These are phyloP conservation scores for Echeveria elegans DNA, from an alignment of 164 flowering plant species.

Conservation along the genomic window DNA sequence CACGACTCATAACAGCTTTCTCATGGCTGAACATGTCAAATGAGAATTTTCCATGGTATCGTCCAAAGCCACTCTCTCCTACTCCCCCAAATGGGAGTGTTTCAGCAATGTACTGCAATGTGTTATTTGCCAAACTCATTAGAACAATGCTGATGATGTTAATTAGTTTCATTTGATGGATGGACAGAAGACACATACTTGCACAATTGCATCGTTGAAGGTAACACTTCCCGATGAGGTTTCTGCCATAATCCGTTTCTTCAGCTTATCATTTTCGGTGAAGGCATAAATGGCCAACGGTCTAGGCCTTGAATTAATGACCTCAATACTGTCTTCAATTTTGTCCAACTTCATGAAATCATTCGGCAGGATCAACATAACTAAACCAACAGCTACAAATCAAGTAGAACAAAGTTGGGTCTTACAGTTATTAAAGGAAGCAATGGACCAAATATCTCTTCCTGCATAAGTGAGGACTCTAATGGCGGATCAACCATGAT, in stretches of 20 bases:
- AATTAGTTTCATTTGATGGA: neutral
- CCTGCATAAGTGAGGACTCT: conserved; percentile 25
- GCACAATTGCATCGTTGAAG: conserved; percentile 31
- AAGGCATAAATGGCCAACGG: conserved; percentile 33
- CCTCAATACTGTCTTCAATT: conserved; percentile 29
- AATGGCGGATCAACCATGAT: conserved; percentile 38
- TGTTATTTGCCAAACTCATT: neutral
- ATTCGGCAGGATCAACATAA: neutral
- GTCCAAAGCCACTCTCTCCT: conserved; percentile 37
- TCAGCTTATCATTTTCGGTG: conserved; percentile 23
- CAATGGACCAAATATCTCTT: conserved; percentile 40
- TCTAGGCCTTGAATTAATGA: conserved; percentile 32
- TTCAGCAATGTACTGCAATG: conserved; percentile 25
- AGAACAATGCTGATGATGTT: neutral
- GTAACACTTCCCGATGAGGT: conserved; percentile 34
- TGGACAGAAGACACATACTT: conserved; percentile 16
- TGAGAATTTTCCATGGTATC: conserved; percentile 40
- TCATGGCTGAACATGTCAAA: conserved; percentile 34
- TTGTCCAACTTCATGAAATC: conserved; percentile 24
- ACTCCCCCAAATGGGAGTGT: conserved; percentile 37
- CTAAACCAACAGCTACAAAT: neutral
- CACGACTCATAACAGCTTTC: conserved; percentile 23
- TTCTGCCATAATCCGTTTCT: conserved; percentile 19
- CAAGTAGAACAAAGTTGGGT: neutral
- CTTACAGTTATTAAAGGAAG: conserved; percentile 39